These are phyloP conservation scores for Yamadazyma nakazawae DNA, from an alignment of 805 yeast species.

Conservation along the genomic window DNA sequence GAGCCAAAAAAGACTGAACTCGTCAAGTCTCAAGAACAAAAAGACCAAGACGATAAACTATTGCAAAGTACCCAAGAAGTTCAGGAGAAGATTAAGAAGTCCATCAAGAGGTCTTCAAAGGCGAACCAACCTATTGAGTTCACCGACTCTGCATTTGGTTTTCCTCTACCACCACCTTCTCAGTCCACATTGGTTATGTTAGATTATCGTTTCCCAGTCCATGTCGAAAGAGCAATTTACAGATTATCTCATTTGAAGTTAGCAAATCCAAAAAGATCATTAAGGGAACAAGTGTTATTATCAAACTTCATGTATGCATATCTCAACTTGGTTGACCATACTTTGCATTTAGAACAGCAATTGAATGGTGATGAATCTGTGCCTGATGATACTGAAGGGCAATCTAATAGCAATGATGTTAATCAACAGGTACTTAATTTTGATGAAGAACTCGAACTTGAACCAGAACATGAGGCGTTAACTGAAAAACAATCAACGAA, in stretches of 20 bases:
- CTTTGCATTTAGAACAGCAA: slow-evolving; percentile 69
- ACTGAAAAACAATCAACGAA: background rate
- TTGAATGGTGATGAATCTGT: slow-evolving; percentile 17
- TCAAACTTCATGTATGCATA: slow-evolving; percentile 98
- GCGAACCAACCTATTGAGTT: slow-evolving; percentile 47
- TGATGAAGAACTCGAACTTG: slow-evolving; percentile 5
- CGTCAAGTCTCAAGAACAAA: slow-evolving; percentile 11
- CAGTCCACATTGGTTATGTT: slow-evolving; percentile 75
- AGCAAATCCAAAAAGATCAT: slow-evolving; percentile 89
- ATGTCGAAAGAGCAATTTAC: slow-evolving; percentile 94
- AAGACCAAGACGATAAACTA: slow-evolving; percentile 20
- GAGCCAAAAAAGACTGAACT: slow-evolving; percentile 3
- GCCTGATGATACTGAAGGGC: background rate
- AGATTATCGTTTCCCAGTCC: slow-evolving; percentile 85
- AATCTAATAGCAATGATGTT: background rate
- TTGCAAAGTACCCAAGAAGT: slow-evolving; percentile 36
- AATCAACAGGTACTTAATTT: background rate
- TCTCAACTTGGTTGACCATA: slow-evolving; percentile 90
- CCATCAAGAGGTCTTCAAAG: slow-evolving; percentile 38
- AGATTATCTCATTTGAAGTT: slow-evolving; percentile 87
- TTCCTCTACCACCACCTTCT: slow-evolving; percentile 80
- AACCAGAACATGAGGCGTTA: background rate
- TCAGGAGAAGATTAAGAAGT: slow-evolving; percentile 41
- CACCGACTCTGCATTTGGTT: slow-evolving; percentile 82
- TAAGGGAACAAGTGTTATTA: slow-evolving; percentile 86